A percentile compares a stretch with the other conserved stretches of the same genome.
Conservation (phyloP, 257 asterid species). For the Marsdenia floribunda region DNA sequence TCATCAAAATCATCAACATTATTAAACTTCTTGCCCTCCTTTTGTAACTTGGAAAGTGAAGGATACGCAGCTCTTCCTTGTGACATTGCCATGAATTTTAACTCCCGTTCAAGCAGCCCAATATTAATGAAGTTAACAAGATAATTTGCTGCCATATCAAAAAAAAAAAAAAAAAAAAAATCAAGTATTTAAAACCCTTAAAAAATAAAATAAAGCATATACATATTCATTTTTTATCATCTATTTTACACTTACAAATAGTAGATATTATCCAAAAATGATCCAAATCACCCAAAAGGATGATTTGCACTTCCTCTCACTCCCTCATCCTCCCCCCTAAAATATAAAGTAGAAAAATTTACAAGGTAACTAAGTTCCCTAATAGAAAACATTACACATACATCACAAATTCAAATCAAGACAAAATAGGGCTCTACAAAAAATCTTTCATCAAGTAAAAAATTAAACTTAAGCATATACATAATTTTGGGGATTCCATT, state of each 20-base stretch:
- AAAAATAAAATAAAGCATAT: not conserved
- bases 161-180: constrained; percentile 5
- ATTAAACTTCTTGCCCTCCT: constrained; percentile 25
- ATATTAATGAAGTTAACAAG: constrained; percentile 9
- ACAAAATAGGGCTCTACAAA: no score
- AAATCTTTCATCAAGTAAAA: no score
- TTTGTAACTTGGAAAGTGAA: constrained; percentile 26
- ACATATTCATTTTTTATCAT: not conserved
- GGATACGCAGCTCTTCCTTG: constrained; percentile 34
- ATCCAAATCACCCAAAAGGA: not conserved
- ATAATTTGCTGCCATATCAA: constrained; percentile 13
- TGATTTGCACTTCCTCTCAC: not conserved
- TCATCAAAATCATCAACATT: constrained; percentile 35
- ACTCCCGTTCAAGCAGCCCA: constrained; percentile 8
- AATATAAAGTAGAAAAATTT: not conserved
- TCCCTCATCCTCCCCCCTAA: not conserved
- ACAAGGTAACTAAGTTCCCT: not conserved
- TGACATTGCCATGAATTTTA: constrained; percentile 26
- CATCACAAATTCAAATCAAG: no score
- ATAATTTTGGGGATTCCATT: no score
- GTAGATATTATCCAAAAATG: not conserved
- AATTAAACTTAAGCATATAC: no score
- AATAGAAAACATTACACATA: not conserved
- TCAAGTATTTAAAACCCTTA: not conserved
- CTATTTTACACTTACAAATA: not conserved